Evolutionary conservation across 2,329 filamentous ascomycete genomes (phyloP), one percentile per base, ranked within the genome.

Genomic region (Aspergillus arachidicola): DNA sequence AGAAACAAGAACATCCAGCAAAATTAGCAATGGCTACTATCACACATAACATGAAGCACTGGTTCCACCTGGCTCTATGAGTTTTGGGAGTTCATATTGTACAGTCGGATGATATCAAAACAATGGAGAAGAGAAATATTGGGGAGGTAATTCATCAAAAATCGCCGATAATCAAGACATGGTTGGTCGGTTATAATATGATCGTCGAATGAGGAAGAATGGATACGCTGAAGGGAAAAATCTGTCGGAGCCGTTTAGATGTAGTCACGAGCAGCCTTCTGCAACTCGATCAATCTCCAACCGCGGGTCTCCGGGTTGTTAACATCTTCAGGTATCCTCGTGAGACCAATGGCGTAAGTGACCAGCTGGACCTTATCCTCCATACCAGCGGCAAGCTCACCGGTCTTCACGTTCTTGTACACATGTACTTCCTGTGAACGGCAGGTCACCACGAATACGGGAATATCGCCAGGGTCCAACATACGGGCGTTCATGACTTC

Each of bases 331-430:
- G 95, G 90, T 64, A 96, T 89, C 68, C 95, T 86, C 4, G 95
- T 99, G 64, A 99, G 91, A 72, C 95, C 95, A 71, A 99, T 98
- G 67, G 94, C 95, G 75, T 99, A 99, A 2, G 95, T 98, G 69
- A 99, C 95, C 70, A 97, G 89, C 81, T 99, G 95, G 28, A 99
- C 95, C 82, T 94, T 96, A 81, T 99, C 95, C 80, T 99, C 95
- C 93, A 97, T 98, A 50, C 95, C 95, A 14, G 94, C 94, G 3
- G 94, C 94, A 55, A 99, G 87, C 78, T 97, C 85, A 67, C 90
- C 90, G 1, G 90, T 90, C 85, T 99, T 98, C 63, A 90, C 89
- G 69, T 98, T 96, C 66, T 91, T 88, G 83, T 97, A 99, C 19
- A 98, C 94, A 76, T 99, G 95, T 12, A 99, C 94, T 80, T 99